A percentile compares a stretch with the other conserved stretches of the same genome.
These are phyloP conservation scores for Aspergillus oerlinghausenensis DNA, from an alignment of 2,329 filamentous ascomycete genomes.

Conservation along the genomic window DNA sequence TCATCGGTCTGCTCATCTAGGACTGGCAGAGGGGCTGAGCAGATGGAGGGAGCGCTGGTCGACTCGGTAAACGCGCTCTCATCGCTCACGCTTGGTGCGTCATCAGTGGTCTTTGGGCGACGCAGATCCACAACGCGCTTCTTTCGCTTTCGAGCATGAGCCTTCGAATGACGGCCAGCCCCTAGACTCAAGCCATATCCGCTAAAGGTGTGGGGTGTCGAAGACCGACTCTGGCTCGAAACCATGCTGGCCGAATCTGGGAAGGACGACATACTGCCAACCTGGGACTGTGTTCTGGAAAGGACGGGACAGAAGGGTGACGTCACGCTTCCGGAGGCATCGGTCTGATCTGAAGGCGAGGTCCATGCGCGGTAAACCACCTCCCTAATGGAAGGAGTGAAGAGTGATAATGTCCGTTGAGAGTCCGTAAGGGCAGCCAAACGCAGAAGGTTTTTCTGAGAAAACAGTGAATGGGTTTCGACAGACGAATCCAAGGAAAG, in stretches of 20 bases:
- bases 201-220: constrained; percentile 33
- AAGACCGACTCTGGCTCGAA: constrained; percentile 57
- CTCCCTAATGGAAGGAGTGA: constrained; percentile 85
- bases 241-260: constrained; percentile 66
- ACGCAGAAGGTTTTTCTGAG: constrained; percentile 85
- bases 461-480: constrained; percentile 86
- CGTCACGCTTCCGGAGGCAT: constrained; percentile 43
- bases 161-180: constrained; percentile 41
- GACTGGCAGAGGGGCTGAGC: constrained; percentile 53
- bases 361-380: constrained; percentile 92
- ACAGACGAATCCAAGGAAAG: constrained; percentile 73
- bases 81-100: constrained; percentile 39
- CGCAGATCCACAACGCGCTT: constrained; percentile 47
- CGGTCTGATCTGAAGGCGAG: constrained; percentile 66
- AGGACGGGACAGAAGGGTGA: constrained; percentile 48
- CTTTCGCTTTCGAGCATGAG: constrained; percentile 43
- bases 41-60: constrained; percentile 42
- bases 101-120: constrained; percentile 37
- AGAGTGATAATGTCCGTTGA: constrained; percentile 83
- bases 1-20: constrained; percentile 58
- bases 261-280: constrained; percentile 66
- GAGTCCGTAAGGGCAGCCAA: constrained; percentile 80
- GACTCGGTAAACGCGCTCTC: constrained; percentile 40
- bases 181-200: constrained; percentile 38
- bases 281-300: constrained; percentile 60